These are phyloP conservation scores for Penicillium cataractarum DNA, from an alignment of 495 filamentous ascomycete species.

Conservation along the genomic window DNA sequence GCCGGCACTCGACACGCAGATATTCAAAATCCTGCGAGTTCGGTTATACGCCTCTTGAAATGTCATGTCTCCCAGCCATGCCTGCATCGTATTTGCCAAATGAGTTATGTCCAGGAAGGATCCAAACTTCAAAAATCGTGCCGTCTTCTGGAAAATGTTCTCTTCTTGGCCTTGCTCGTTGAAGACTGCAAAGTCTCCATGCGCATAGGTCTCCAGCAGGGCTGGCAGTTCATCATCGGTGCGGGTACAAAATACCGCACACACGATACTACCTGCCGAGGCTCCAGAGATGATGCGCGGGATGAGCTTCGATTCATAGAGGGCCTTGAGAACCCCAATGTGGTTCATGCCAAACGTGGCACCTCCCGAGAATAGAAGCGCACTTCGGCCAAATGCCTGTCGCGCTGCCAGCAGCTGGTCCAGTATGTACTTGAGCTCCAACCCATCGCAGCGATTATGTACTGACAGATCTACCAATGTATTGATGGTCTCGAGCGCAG, in stretches of 20 bases:
- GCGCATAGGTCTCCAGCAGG: constrained; percentile 71
- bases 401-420: constrained; percentile 76
- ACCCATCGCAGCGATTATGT: constrained; percentile 53
- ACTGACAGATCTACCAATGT: constrained; percentile 68
- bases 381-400: constrained; percentile 88
- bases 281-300: constrained; percentile 93
- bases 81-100: constrained; percentile 77
- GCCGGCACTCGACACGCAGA: constrained; percentile 84
- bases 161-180: constrained; percentile 71
- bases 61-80: constrained; percentile 81
- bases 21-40: constrained; percentile 87
- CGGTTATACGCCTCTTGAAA: constrained; percentile 96
- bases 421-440: constrained; percentile 68
- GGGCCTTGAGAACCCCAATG: constrained; percentile 87
- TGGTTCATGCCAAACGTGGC: constrained; percentile 97
- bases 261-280: constrained; percentile 93
- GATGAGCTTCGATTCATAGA: constrained; percentile 74
- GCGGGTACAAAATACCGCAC: constrained; percentile 79
- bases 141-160: constrained; percentile 67
- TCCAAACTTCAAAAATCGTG: constrained; percentile 77
- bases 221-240: constrained; percentile 83
- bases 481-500: constrained; percentile 71
- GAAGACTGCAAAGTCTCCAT: constrained; percentile 85
- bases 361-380: constrained; percentile 84
- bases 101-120: constrained; percentile 82